phyloP scores from a whole-genome alignment of 306 rosid species.

The Gleditsia sinensis region DNA sequence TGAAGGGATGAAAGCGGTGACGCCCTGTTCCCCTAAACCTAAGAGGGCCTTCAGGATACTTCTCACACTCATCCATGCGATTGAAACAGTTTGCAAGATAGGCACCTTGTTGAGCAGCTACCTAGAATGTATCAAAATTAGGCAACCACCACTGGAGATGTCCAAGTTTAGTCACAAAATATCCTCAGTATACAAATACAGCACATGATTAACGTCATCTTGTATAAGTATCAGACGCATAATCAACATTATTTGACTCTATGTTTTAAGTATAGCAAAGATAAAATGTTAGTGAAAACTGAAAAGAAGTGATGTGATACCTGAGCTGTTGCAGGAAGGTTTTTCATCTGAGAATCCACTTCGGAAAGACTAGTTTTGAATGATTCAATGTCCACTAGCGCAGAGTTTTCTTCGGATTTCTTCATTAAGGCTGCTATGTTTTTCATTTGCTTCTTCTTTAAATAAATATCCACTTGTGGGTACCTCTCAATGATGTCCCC shows the following conservation, averaged over 20 bases:
- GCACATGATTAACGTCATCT: too few relatives aligned
- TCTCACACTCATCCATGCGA: slow-evolving; percentile 79
- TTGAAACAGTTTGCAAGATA: slow-evolving; percentile 92
- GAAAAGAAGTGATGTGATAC: too few relatives aligned
- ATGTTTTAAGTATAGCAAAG: too few relatives aligned
- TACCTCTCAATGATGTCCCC: slow-evolving; percentile 88
- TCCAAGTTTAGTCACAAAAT: background rate
- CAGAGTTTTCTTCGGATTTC: slow-evolving; percentile 47
- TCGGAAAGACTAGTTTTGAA: slow-evolving; percentile 80
- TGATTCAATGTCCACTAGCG: slow-evolving; percentile 67
- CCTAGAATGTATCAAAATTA: slow-evolving; percentile 47
- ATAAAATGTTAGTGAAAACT: background rate
- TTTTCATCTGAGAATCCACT: slow-evolving; percentile 94
- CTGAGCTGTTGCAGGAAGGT: slow-evolving; percentile 96
- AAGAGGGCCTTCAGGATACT: slow-evolving; percentile 87
- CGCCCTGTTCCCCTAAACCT: slow-evolving; percentile 92
- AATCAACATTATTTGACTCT: too few relatives aligned
- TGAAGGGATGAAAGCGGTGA: slow-evolving; percentile 82
- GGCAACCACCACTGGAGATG: slow-evolving; percentile 11
- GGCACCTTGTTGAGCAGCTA: slow-evolving; percentile 89
- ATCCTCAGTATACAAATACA: too few relatives aligned
- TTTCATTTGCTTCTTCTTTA: slow-evolving; percentile 77
- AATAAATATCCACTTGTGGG: slow-evolving; percentile 87
- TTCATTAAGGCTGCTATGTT: slow-evolving; percentile 59
- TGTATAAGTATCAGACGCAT: too few relatives aligned